phyloP scores from a whole-genome alignment of 805 yeast genomes.

The Hanseniaspora occidentalis region DNA sequence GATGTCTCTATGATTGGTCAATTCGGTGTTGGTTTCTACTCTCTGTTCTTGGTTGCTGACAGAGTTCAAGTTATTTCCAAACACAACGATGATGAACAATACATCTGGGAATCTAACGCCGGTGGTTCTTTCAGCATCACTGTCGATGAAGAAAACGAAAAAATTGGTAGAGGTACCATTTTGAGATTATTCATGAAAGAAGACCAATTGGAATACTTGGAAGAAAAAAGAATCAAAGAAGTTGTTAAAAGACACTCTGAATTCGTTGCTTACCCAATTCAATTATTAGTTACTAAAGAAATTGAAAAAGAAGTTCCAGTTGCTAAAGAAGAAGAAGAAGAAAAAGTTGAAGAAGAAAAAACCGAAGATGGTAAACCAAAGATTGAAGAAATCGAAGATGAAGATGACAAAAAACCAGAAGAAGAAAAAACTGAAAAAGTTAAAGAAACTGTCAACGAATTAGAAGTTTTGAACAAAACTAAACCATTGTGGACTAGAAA shows the following conservation, averaged over 20 bases:
- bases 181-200: slow-evolving; percentile 95
- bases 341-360: slow-evolving; percentile 35
- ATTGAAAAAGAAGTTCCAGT: slow-evolving; percentile 95
- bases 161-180: slow-evolving; percentile 86
- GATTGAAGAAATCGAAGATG: slow-evolving; percentile 66
- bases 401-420: slow-evolving; percentile 56
- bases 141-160: slow-evolving; percentile 77
- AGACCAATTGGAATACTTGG: slow-evolving; percentile 97
- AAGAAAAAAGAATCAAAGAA: slow-evolving; percentile 98
- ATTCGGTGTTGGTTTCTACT: slow-evolving; percentile 99
- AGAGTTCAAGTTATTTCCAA: slow-evolving; percentile 96
- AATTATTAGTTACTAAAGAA: slow-evolving; percentile 95
- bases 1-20: slow-evolving; percentile 99
- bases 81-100: slow-evolving; percentile 98
- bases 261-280: slow-evolving; percentile 98
- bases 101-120: slow-evolving; percentile 99
- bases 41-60: slow-evolving; percentile 97
- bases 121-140: slow-evolving; percentile 99
- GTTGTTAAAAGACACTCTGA: slow-evolving; percentile 99
- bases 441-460: slow-evolving; percentile 87
- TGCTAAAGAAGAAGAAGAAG: slow-evolving; percentile 47
- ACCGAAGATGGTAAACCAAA: slow-evolving; percentile 60
- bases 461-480: slow-evolving; percentile 97
- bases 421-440: slow-evolving; percentile 75
- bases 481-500: slow-evolving; percentile 99